Percentiles rank a stretch among this genome's conserved stretches.
These are phyloP conservation scores for Mayamaea pseudoterrestris DNA, from an alignment of 108 stramenopile genomes.

Conservation along the genomic window DNA sequence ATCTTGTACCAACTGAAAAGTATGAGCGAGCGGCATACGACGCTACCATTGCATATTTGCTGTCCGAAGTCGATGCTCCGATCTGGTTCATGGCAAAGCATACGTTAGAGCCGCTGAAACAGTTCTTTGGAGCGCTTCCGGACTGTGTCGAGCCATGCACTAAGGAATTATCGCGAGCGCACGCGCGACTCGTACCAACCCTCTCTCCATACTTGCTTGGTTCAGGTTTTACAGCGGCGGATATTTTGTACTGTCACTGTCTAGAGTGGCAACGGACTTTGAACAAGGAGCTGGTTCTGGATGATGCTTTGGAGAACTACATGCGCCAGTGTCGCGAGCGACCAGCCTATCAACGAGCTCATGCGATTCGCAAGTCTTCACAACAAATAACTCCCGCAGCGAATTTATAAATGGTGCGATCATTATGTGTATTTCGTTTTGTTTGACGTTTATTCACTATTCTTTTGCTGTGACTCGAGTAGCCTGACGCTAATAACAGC, in stretches of 20 bases:
- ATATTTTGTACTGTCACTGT: constrained; percentile 62
- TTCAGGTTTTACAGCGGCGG: constrained; percentile 47
- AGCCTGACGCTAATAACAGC: too few relatives aligned
- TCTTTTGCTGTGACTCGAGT: too few relatives aligned
- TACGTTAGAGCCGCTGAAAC: constrained; percentile 20
- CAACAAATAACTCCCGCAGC: too few relatives aligned
- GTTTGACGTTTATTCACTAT: too few relatives aligned
- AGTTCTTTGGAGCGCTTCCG: constrained; percentile 37
- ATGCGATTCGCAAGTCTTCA: too few relatives aligned
- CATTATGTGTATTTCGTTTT: too few relatives aligned
- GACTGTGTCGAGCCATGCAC: constrained; percentile 46
- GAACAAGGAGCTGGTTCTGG: constrained; percentile 20
- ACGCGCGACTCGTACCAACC: not conserved
- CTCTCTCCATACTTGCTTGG: constrained; percentile 27
- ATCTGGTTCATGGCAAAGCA: constrained; percentile 76
- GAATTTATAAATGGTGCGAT: too few relatives aligned
- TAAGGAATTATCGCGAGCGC: constrained; percentile 31
- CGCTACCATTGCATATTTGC: constrained; percentile 33
- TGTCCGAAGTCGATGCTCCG: constrained; percentile 57
- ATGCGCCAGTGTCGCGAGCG: constrained; percentile 38
- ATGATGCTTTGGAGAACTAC: constrained; percentile 6
- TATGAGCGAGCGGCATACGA: constrained; percentile 51
- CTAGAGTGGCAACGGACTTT: constrained; percentile 59
- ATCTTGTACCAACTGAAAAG: constrained; percentile 55
- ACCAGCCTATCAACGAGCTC: constrained; percentile 1